phyloP scores from a whole-genome alignment of 192 early-diverging fungal species.

The Podila epigama region DNA sequence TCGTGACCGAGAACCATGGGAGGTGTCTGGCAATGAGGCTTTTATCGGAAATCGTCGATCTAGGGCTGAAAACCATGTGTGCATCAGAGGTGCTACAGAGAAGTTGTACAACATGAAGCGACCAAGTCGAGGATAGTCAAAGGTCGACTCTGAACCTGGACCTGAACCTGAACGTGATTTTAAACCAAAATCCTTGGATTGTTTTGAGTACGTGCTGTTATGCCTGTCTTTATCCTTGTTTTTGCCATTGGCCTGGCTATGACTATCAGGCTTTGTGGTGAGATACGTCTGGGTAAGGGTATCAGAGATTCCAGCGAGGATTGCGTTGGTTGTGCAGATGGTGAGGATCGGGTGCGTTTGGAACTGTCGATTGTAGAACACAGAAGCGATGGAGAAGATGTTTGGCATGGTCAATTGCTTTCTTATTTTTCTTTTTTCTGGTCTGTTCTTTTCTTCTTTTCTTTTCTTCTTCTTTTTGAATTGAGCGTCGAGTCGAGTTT shows the following conservation, averaged over 20 bases:
- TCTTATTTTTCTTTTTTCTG: not conserved
- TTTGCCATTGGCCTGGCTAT: not conserved
- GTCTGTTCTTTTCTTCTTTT: not conserved
- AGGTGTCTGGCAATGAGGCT: not conserved
- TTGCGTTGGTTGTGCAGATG: constrained; percentile 70
- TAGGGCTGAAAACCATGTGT: constrained; percentile 74
- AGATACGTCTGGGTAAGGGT: constrained; percentile 63
- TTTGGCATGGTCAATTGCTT: not conserved
- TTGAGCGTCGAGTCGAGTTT: not conserved
- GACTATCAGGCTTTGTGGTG: constrained; percentile 12
- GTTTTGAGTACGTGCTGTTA: not conserved
- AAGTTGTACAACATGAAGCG: constrained; percentile 76
- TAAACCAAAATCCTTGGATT: not conserved
- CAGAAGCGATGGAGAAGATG: not conserved
- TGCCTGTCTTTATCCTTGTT: constrained; percentile 6
- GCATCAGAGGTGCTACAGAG: constrained; percentile 70
- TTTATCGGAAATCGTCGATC: constrained; percentile 66
- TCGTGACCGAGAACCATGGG: not conserved
- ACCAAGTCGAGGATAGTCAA: constrained; percentile 57
- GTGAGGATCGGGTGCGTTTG: constrained; percentile 68
- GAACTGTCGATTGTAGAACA: constrained; percentile 55
- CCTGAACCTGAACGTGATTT: not conserved
- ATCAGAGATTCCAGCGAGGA: constrained; percentile 70
- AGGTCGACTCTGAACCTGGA: constrained; percentile 9
- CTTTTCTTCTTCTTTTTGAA: not conserved